Base-by-base conservation (phyloP, 208 protist genomes). In the Trichomonas vaginalis region DNA sequence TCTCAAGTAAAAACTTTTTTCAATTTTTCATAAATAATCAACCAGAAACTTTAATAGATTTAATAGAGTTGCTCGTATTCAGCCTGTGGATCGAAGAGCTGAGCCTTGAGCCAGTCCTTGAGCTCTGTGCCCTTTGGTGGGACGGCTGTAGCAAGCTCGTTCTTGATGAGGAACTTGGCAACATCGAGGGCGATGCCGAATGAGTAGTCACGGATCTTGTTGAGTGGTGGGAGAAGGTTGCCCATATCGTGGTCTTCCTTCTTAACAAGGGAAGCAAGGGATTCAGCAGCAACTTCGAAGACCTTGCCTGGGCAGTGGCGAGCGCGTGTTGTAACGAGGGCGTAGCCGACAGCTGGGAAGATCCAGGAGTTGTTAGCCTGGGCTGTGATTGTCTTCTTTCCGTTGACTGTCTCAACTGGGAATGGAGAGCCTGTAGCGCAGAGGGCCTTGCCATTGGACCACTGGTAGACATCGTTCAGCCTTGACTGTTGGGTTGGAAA, bases 401-500 rank as follows among this genome's bases (percentile, higher is more conserved):
- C 82, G 8, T 46, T 46, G 10, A 37, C n/a, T 9, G 23, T 48
- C n/a, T 48, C 35, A 8, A 48, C 82, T 90, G 82, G 82, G 82
- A 90, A 90, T 90, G 82, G 82, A 45, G 82, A 90, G 14, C 82
- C 82, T 48, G 82, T 45, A 37, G 40, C 37, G n/a, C 8, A 90
- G 82, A 90, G 82, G n/a, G 82, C 82, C 82, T 90, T 90, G 4
- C 42, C 42, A 17, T 90, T 90, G 82, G 82, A 90, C 82, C 82
- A 90, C 32, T 90, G 46, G 82, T 90, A 90, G 23, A 37, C 82
- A 45, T 90, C n/a, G 8, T 90, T 90, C 82, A 37, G 82, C 82
- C 82, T 90, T 90, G 37, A n/a, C 17, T 90, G 82, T 90, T 90
- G 82, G 82, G 82, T 90, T 90, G 82, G 82, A 90, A 48, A 90